Percentiles rank a stretch among this genome's conserved stretches.
Conservation (phyloP, 2,329 filamentous ascomycete species). For the Colletotrichum sidae region DNA sequence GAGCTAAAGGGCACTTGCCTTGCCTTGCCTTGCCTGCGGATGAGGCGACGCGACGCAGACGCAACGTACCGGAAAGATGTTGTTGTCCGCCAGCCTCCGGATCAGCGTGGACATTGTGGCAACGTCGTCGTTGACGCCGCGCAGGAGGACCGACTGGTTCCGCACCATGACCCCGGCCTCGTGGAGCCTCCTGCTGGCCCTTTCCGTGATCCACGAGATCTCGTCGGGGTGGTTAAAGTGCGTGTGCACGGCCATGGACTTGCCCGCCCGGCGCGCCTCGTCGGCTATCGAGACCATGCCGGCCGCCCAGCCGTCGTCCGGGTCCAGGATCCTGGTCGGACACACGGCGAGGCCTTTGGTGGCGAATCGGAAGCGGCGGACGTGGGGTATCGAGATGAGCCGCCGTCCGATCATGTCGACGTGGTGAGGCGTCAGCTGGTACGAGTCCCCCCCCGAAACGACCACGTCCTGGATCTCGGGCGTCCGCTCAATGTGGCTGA, state of each 20-base stretch:
- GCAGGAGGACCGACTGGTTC: constrained; percentile 71
- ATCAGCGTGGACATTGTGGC: constrained; percentile 66
- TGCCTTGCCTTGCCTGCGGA: too few relatives aligned
- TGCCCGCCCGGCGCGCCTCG: constrained; percentile 63
- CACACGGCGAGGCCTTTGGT: constrained; percentile 71
- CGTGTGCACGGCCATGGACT: constrained; percentile 72
- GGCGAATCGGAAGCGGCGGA: constrained; percentile 70
- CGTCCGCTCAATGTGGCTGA: constrained; percentile 65
- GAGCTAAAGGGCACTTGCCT: too few relatives aligned
- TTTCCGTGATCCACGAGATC: constrained; percentile 69
- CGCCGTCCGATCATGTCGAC: constrained; percentile 65
- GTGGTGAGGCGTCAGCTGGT: constrained; percentile 65
- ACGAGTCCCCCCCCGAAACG: constrained; percentile 72
- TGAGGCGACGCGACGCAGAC: constrained; percentile 4
- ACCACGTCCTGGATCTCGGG: constrained; percentile 67
- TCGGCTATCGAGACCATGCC: constrained; percentile 63
- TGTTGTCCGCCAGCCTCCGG: constrained; percentile 64
- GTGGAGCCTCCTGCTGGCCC: constrained; percentile 61
- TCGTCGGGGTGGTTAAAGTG: constrained; percentile 74
- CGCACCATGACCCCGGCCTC: constrained; percentile 62
- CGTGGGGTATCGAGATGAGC: constrained; percentile 67
- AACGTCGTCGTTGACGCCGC: constrained; percentile 68
- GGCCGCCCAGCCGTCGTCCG: constrained; percentile 63
- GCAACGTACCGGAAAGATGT: constrained; percentile 63
- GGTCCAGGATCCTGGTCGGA: constrained; percentile 66